Evolutionary conservation across 495 filamentous ascomycete species (phyloP), one percentile per base, ranked within the genome.

Genomic region (Oleoguttula mirabilis): DNA sequence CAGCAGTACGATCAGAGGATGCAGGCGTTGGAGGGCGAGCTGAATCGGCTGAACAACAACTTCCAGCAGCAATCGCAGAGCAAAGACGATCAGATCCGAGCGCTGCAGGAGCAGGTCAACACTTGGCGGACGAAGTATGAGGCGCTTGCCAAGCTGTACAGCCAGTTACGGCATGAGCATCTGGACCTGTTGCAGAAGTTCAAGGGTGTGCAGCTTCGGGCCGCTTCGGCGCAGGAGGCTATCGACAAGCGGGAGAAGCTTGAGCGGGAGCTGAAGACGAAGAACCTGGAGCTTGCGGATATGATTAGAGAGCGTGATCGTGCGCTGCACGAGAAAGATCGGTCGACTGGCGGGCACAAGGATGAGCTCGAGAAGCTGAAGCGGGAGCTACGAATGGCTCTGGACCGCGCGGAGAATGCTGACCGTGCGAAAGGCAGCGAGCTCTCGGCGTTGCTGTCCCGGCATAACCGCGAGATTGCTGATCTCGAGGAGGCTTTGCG

Each of bases 51-150:
- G 14, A 84, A 84, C 45, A 72, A 66, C 38, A 95, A 88, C 61
- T 79, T 81, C 51, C 79, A 82, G 21, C 77, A 93, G 61, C 90
- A 96, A 54, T 76, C 79, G 20, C 60, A 70, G 15, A 94, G 88
- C 48, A 88, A 88, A 55, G 90, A 98, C 54, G 90, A 95, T 47
- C 85, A 95, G 58, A 93, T 98, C 51, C 69, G 80, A 33, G 76
- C 90, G 4, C 66, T 96, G 14, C 88, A 95, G 57, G 87, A 93
- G 62, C 87, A 94, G 57, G 80, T 93, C 49, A 94, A 94, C 60
- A 94, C 87, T 1, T 96, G 90, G 90, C 72, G 90, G 42, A 76
- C 83, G 24, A 98, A 96, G 64, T 98, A 96, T 54, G 92, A 98
- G 58, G 82, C 88, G 3, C 66, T 98, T 39, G 90, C 90, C 31